A percentile compares a stretch with the other conserved stretches of the same genome.
phyloP scores from a whole-genome alignment of 225 moss, liverwort and hornwort species.

The Marchantia paleacea region DNA sequence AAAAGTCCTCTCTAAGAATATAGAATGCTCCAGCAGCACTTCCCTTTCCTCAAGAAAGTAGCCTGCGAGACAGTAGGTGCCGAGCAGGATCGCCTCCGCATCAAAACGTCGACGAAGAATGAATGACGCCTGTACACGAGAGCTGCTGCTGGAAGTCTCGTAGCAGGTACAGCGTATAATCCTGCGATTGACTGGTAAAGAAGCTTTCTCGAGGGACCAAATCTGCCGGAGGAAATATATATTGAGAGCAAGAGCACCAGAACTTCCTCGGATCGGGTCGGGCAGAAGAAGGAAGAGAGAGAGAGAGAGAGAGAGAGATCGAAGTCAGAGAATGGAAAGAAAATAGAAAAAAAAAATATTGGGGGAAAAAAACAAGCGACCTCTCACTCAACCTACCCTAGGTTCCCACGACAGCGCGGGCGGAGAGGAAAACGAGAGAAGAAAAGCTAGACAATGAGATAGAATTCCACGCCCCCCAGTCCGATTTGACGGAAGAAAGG shows the following conservation, averaged over 20 bases:
- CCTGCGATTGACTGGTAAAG: constrained; percentile 3
- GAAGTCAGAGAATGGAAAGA: not conserved
- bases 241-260: not conserved
- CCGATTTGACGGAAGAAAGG: not conserved
- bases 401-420: not conserved
- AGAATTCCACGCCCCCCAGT: not conserved
- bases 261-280: not conserved
- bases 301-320: too few relatives aligned
- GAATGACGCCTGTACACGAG: not conserved
- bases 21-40: not conserved
- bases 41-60: not conserved
- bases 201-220: not conserved
- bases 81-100: constrained; percentile 1
- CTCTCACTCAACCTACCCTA: constrained; percentile 19
- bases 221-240: not conserved
- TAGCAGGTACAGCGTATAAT: not conserved
- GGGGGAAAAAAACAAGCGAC: not conserved
- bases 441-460: not conserved
- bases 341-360: too few relatives aligned
- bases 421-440: not conserved
- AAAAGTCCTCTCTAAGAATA: not conserved
- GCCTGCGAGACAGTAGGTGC: not conserved
- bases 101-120: not conserved
- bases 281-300: not conserved
- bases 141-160: not conserved